A percentile compares a stretch with the other conserved stretches of the same genome.
Evolutionary conservation across 352 stramenopile species (phyloP).

Genomic region (Globisporangium nodosum): DNA sequence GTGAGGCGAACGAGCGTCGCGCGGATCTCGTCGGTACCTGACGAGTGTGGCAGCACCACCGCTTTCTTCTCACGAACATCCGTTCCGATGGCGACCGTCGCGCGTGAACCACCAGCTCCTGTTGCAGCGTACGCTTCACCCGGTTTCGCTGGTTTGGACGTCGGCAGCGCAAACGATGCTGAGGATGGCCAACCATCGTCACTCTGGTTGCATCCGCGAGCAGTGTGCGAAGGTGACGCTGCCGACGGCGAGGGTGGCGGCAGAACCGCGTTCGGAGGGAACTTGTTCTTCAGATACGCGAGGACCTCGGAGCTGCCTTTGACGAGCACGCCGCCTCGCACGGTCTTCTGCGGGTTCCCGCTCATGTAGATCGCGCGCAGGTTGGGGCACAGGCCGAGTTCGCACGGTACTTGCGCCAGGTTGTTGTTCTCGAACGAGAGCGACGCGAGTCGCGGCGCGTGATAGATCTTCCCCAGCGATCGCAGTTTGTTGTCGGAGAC

Average conservation of each 20-base stretch:
- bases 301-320: slow-evolving; percentile 75
- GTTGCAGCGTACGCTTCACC: background rate
- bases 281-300: slow-evolving; percentile 76
- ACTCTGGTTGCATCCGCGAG: background rate
- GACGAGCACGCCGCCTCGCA: slow-evolving; percentile 62
- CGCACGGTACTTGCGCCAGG: slow-evolving; percentile 47
- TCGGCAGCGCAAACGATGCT: background rate
- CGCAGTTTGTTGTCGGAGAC: slow-evolving; percentile 75
- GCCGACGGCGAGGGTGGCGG: slow-evolving; percentile 1
- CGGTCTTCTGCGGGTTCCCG: slow-evolving; percentile 78
- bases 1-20: slow-evolving; percentile 21
- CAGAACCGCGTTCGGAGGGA: slow-evolving; percentile 36
- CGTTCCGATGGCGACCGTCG: background rate
- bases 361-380: slow-evolving; percentile 79
- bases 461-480: slow-evolving; percentile 58
- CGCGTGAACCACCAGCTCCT: background rate
- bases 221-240: too few relatives aligned
- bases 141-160: background rate
- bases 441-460: slow-evolving; percentile 47
- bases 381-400: slow-evolving; percentile 56
- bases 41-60: background rate
- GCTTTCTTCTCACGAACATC: background rate
- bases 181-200: background rate
- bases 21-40: background rate
- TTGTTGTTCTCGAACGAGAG: slow-evolving; percentile 87